Base-by-base conservation (phyloP, 495 filamentous ascomycete species). In the Schizothecium vesticola region DNA sequence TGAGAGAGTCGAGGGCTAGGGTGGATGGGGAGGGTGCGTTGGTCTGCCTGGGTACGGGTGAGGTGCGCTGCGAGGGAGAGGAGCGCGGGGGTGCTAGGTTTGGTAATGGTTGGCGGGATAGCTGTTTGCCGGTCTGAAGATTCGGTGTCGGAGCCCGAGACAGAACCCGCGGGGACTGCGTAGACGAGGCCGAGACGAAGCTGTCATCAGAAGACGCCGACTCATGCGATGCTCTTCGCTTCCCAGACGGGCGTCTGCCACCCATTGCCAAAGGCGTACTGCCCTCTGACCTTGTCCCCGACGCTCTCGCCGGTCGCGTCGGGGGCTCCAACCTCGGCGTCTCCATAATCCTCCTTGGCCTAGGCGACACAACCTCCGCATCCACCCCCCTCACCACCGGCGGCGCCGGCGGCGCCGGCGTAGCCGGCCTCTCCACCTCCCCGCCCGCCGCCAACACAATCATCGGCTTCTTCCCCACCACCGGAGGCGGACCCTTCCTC, bases 111-210 rank as follows among this genome's bases (percentile, higher is more conserved):
- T 57, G 55, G 68, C 31, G 70, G 65, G 58, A 69, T 72, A 43
- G 66, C 68, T 43, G 67, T 64, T 57, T 28, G 24, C 21, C 26
- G 58, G 57, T 7, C 26, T 19, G 65, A 65, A 23, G 24, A 29
- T 12, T 65, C 67, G 59, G 56, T 65, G 61, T 26, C 6, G 43
- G 6, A 51, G 43, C 64, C 29, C 77, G 78, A 3, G 79, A 79
- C 16, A 56, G 31, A 31, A 72, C 25, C 21, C 74, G 69, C 7
- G 76, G 75, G 1, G 78, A 76, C 24, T 75, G 79, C 5, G 65
- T 75, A 10, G 80, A 82, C 2, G 81, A 82, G n/a, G 82, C 82
- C 2, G 82, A 84, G 22, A 84, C 81, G 64, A 84, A 84, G 0
- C 76, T 80, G 23, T 81, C 80, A 68, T 81, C 71, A 25, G 81